These are phyloP conservation scores for Aureobasidium pullulans DNA, from an alignment of 2,329 filamentous ascomycete species.

Conservation along the genomic window DNA sequence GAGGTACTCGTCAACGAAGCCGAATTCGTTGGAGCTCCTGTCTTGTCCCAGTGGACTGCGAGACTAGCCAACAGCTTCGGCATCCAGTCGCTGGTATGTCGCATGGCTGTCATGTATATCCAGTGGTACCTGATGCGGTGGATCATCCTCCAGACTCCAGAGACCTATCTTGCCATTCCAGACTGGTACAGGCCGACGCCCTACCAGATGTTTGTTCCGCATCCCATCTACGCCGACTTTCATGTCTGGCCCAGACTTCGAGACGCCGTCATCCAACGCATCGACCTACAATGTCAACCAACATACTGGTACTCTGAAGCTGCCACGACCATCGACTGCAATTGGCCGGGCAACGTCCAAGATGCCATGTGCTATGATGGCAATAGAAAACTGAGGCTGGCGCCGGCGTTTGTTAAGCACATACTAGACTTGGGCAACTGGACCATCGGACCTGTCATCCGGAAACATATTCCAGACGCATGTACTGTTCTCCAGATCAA, in stretches of 20 bases:
- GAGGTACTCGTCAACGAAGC: background rate
- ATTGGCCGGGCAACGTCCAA: background rate
- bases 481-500: conserved; percentile 7
- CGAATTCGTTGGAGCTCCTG: background rate
- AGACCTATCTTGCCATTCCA: conserved; percentile 70
- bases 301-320: conserved; percentile 5
- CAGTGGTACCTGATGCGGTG: conserved; percentile 55
- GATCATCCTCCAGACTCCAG: conserved; percentile 67
- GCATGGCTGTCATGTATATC: conserved; percentile 7
- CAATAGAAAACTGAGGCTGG: background rate
- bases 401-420: background rate
- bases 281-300: conserved; percentile 4
- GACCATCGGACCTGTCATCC: conserved; percentile 1
- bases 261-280: conserved; percentile 3
- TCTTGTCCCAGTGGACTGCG: conserved; percentile 6
- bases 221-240: conserved; percentile 41
- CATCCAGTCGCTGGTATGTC: background rate
- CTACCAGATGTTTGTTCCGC: conserved; percentile 55
- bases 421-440: conserved; percentile 6
- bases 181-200: conserved; percentile 60
- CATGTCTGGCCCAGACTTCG: conserved; percentile 10
- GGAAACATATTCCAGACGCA: conserved; percentile 10
- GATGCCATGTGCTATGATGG: background rate
- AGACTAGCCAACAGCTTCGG: conserved; percentile 8
- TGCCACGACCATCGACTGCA: conserved; percentile 2